Base-by-base conservation (phyloP, 495 filamentous ascomycete species). In the Penicillium odoratum region DNA sequence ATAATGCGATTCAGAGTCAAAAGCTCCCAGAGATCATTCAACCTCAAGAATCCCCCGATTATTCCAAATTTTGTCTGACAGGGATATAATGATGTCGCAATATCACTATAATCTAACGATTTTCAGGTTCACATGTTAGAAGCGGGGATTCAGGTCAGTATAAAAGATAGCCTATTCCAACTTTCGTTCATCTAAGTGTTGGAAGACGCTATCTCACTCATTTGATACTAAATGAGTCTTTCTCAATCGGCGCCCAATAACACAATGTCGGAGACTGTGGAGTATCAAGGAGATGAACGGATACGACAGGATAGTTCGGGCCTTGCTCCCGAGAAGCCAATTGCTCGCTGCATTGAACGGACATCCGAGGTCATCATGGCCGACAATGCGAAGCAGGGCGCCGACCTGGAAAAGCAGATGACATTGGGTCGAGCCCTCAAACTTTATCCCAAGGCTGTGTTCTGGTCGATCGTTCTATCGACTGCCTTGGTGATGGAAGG, bases 401-500 rank as follows among this genome's bases (percentile, higher is more conserved):
- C 34, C 34, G 34, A 38, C 13, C 34, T 38, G 13, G 34, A 38
- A 38, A 38, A 38, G 10, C 34, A 38, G 34, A 38, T 38, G 34
- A 38, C 34, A 15, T 38, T 38, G 13, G 34, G 34, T 15, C 34
- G 34, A 38, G 34, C 34, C 34, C 70, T 84, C 52, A 72, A 68
- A 45, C 65, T 80, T 36, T 85, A 85, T 56, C 83, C 82, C 16
- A 84, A 84, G 65, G 83, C 83, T 15, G 75, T 83, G 13, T 66
- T 63, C 15, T 85, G 80, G 80, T 80, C 76, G 54, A 59, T 84
- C 38, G 57, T 84, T 13, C 77, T 84, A 52, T 83, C 80, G 0
- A 78, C 80, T 0, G 74, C 72, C 40, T 79, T 85, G 60, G 75
- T 69, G 56, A 85, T 85, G 82, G 81, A 84, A 68, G 82, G 80